Evolutionary conservation across 1,284 basidiomycete genomes (phyloP), one percentile per base, ranked within the genome.

Genomic region (Leccinum pachyderme): DNA sequence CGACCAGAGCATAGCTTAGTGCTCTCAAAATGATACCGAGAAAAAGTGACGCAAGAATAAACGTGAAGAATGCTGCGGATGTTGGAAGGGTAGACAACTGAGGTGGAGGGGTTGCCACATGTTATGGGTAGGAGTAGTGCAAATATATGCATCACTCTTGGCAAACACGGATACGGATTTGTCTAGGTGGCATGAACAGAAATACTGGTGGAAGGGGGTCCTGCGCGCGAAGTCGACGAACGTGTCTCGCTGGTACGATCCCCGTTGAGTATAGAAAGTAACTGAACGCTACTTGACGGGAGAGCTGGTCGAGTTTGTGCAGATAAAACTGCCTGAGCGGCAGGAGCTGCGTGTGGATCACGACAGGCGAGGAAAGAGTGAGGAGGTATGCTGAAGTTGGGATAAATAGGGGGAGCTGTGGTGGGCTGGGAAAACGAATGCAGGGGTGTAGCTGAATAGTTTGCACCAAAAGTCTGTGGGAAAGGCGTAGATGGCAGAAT

Each of bases 201-300:
- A 49, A 57, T 52, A 31, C 49, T 58, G 25, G 48, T 46, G 13
- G 59, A 46, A 6, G 57, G 50, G n/a, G 50, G 47, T 15, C 55
- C 49, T 13, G 56, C 47, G 32, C 50, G 56, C 22, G 63, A 46
- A 56, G 37, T 47, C 35, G 64, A 46, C 47, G 56, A 29, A 48
- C 51, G 54, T 7, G 47, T 2, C 28, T 52, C 59, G 31, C 54
- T 58, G 44, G 29, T 58, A 29, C 61, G 63, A 45, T 68, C 64
- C 43, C 70, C 62, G 44, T 74, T 72, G 39, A 72, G 72, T 52
- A 72, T 72, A 15, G 71, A 74, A 45, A 72, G 67, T 24, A 72
- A 35, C 48, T 75, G 71, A 9, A 60, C 59, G 28, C 66, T 70
- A 46, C 71, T 66, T 37, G 69, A 56, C 2, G 59, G 55, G 7